phyloP scores from a whole-genome alignment of 768 basidiomycete genomes.

The Dacryopinax primogenitus region DNA sequence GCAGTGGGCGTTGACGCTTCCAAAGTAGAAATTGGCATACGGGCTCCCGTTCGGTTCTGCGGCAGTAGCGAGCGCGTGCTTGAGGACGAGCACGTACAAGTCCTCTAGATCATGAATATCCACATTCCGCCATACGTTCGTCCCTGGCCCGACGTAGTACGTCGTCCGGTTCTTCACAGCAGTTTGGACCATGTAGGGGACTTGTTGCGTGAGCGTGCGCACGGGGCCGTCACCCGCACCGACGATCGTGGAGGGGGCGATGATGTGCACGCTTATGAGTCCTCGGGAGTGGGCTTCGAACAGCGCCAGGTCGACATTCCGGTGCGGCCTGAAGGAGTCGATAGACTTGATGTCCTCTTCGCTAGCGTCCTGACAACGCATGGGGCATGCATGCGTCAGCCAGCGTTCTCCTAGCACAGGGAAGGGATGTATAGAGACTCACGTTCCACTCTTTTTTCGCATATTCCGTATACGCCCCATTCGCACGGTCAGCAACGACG shows the following conservation, averaged over 20 bases:
- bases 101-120: slow-evolving; percentile 22
- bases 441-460: slow-evolving; percentile 22
- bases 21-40: slow-evolving; percentile 22
- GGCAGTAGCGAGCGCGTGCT: slow-evolving; percentile 15
- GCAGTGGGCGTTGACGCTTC: slow-evolving; percentile 17
- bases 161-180: slow-evolving; percentile 18
- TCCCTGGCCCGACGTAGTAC: slow-evolving; percentile 20
- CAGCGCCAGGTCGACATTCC: slow-evolving; percentile 22
- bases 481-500: slow-evolving; percentile 14
- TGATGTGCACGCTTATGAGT: slow-evolving; percentile 20
- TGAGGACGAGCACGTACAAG: slow-evolving; percentile 21
- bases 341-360: slow-evolving; percentile 22
- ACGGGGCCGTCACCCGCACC: slow-evolving; percentile 20
- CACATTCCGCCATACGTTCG: slow-evolving; percentile 22
- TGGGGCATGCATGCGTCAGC: background rate
- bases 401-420: background rate
- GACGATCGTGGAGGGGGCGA: slow-evolving; percentile 23
- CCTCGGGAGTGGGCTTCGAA: slow-evolving; percentile 16
- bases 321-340: slow-evolving; percentile 18
- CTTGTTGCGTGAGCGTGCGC: slow-evolving; percentile 20
- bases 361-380: slow-evolving; percentile 19
- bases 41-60: slow-evolving; percentile 13
- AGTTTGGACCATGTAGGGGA: slow-evolving; percentile 17
- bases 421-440: background rate
- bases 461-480: slow-evolving; percentile 16